phyloP scores from a whole-genome alignment of 2,329 filamentous ascomycete genomes.

The Fusarium luffae region DNA sequence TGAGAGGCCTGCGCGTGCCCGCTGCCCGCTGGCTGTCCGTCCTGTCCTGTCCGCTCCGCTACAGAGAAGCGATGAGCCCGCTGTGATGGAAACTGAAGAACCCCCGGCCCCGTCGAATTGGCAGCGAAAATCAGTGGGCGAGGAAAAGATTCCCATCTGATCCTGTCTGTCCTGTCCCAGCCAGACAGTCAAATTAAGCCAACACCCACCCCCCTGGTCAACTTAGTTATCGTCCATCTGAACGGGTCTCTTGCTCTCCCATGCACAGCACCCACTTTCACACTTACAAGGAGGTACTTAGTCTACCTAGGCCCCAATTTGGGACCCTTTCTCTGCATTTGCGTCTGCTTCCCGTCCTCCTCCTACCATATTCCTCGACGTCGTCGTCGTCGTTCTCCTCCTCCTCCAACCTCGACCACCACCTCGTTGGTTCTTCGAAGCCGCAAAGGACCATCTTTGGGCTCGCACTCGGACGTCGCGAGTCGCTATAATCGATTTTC shows the following conservation, averaged over 20 bases:
- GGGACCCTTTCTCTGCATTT: conserved; percentile 34
- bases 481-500: conserved; percentile 20
- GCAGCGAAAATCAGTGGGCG: conserved; percentile 28
- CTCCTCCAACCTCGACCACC: conserved; percentile 33
- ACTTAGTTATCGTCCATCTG: conserved; percentile 21
- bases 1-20: conserved; percentile 15
- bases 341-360: conserved; percentile 26
- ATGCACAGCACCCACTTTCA: conserved; percentile 27
- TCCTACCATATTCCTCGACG: conserved; percentile 27
- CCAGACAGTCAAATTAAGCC: background rate
- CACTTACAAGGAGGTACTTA: conserved; percentile 42
- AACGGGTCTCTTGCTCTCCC: conserved; percentile 26
- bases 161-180: background rate
- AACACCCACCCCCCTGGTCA: conserved; percentile 30
- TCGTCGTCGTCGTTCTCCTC: conserved; percentile 23
- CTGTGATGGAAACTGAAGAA: conserved; percentile 30
- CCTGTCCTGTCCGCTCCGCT: conserved; percentile 23
- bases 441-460: conserved; percentile 33
- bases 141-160: conserved; percentile 34
- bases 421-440: conserved; percentile 35
- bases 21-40: conserved; percentile 11
- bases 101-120: conserved; percentile 20
- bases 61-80: conserved; percentile 12
- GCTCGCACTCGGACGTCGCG: conserved; percentile 28
- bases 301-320: conserved; percentile 38